Conservation (phyloP, 169 alveolate genomes). For the Plasmodium falciparum region DNA sequence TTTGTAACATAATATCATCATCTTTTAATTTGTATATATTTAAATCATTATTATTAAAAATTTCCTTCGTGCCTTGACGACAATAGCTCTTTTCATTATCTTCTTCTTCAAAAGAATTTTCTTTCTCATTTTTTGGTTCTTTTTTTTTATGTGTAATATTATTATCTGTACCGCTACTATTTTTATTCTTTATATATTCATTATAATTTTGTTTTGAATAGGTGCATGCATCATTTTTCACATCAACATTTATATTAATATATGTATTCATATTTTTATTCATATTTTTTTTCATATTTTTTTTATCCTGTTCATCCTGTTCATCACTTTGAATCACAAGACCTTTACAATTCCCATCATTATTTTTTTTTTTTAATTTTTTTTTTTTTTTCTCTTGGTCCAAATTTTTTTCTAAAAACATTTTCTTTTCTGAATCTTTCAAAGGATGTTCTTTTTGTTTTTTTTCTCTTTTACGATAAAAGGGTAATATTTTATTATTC, state of each 20-base stretch:
- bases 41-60: neutral
- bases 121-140: neutral
- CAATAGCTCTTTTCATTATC: neutral
- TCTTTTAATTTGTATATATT: neutral
- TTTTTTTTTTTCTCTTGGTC: neutral
- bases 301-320: too few species aligned
- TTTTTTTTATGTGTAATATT: neutral
- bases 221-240: neutral
- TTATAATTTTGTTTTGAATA: neutral
- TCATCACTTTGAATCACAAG: too few species aligned
- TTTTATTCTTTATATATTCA: neutral
- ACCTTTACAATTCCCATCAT: too few species aligned
- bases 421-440: neutral
- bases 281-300: too few species aligned
- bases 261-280: too few species aligned
- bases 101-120: constrained; percentile 11
- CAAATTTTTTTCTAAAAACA: neutral
- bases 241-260: neutral
- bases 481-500: neutral
- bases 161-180: neutral
- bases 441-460: neutral
- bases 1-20: neutral
- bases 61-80: neutral
- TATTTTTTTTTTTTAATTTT: neutral
- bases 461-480: neutral